These are phyloP conservation scores for Pleurotus eryngii DNA, from an alignment of 768 basidiomycete species.

Conservation along the genomic window DNA sequence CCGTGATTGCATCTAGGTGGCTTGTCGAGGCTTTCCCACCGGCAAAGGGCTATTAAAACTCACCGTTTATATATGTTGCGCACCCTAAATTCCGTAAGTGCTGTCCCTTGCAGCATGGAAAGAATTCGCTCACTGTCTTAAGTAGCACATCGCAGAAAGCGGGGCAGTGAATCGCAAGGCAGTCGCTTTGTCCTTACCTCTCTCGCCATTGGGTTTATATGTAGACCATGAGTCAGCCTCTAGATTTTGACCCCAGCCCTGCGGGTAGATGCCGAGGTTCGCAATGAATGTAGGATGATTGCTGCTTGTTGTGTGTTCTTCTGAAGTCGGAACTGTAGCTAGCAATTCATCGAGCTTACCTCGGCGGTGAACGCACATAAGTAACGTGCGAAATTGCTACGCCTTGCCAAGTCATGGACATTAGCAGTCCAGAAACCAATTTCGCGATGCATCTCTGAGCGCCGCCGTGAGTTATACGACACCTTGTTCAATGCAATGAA, in stretches of 20 bases:
- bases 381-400: not conserved
- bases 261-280: conserved; percentile 4
- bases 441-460: too few species aligned
- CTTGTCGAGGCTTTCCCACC: too few species aligned
- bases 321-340: not conserved
- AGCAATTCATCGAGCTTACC: not conserved
- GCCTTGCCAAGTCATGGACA: too few species aligned
- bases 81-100: conserved; percentile 36
- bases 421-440: too few species aligned
- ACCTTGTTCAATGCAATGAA: not conserved
- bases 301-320: not conserved
- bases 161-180: conserved; percentile 8
- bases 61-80: conserved; percentile 52
- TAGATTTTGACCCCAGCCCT: not conserved
- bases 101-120: not conserved
- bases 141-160: conserved; percentile 49
- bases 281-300: not conserved
- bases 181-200: not conserved
- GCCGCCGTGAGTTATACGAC: not conserved
- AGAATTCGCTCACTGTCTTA: conserved; percentile 45
- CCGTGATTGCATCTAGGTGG: conserved; percentile 51
- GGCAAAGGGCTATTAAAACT: conserved; percentile 13
- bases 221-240: not conserved
- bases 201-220: not conserved
- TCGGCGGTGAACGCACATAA: not conserved